These are phyloP conservation scores for Pichia paraexigua DNA, from an alignment of 805 yeast genomes.

Conservation along the genomic window DNA sequence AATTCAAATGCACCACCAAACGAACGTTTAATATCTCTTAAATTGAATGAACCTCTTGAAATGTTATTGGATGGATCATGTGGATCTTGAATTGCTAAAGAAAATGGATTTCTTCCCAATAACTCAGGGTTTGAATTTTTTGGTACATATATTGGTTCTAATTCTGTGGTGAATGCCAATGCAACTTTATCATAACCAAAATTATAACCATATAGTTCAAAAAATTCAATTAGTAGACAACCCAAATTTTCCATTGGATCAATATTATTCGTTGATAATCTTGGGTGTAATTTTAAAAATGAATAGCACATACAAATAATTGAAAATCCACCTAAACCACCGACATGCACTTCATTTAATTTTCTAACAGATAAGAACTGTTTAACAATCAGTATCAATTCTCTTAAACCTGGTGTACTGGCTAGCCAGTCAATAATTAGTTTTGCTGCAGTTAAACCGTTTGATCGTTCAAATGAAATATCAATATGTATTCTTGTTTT, in stretches of 20 bases:
- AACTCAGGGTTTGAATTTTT: constrained; percentile 35
- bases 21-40: constrained; percentile 72
- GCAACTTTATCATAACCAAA: constrained; percentile 80
- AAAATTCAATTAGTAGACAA: constrained; percentile 78
- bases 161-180: constrained; percentile 46
- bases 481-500: constrained; percentile 68
- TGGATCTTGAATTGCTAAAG: constrained; percentile 83
- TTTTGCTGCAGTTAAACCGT: constrained; percentile 78
- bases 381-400: constrained; percentile 72
- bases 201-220: constrained; percentile 83
- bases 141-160: constrained; percentile 48
- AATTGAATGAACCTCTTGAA: constrained; percentile 75
- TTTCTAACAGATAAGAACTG: constrained; percentile 75
- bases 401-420: constrained; percentile 71
- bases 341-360: constrained; percentile 80
- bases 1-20: constrained; percentile 84
- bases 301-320: constrained; percentile 82
- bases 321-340: constrained; percentile 92
- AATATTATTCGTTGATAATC: constrained; percentile 58
- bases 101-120: constrained; percentile 47
- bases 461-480: constrained; percentile 78
- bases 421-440: constrained; percentile 68
- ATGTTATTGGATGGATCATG: constrained; percentile 77
- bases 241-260: constrained; percentile 73
- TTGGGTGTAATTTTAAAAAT: constrained; percentile 72